Base-by-base conservation (phyloP, 2,329 filamentous ascomycete genomes). In the Talaromyces sp. region DNA sequence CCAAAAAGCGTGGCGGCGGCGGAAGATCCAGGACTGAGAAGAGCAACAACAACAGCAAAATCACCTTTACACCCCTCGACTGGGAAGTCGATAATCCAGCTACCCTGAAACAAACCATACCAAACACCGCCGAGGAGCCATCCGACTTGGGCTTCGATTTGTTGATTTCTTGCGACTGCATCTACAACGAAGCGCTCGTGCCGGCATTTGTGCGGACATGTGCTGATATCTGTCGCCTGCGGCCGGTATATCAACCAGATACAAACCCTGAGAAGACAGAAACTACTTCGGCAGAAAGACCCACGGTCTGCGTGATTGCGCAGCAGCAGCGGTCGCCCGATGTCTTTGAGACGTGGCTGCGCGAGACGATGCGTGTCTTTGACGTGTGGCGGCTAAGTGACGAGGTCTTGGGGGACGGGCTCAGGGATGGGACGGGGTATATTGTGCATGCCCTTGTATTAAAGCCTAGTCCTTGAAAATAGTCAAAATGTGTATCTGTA, bases 101-200 rank as follows among this genome's bases (percentile, higher is more conserved):
- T 0, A 68, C 67, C 8, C 61, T 79, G 14, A 73, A 72, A n/a
- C 61, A 66, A 6, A 70, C 78, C 54, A 72, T 83, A 10, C 1
- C 66, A 65, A 2, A n/a, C 64, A 0, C 2, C 28, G 7, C 4
- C 27, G 10, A 16, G 27, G 30, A 54, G 23, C n/a, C n/a, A 10
- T n/a, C 56, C 5, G 50, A 42, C 36, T 54, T 65, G 3, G 82
- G 83, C 61, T 89, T 95, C 66, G 89, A 96, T 69, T 76, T 87
- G 14, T 80, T 98, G 10, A 73, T 98, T 40, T 92, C 92, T 4
- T 96, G 92, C 71, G 95, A 99, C 75, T 97, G 93, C 75, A 89
- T 99, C 67, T 99, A 96, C 80, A 99, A 98, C 76, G 91, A 96
- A 66, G 85, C 89, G 2, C 83, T 98, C 3, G 85, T 98, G 28